Evolutionary conservation across 2,329 filamentous ascomycete species (phyloP), one percentile per base, ranked within the genome.

Genomic region (Trichophyton mentagrophytes): DNA sequence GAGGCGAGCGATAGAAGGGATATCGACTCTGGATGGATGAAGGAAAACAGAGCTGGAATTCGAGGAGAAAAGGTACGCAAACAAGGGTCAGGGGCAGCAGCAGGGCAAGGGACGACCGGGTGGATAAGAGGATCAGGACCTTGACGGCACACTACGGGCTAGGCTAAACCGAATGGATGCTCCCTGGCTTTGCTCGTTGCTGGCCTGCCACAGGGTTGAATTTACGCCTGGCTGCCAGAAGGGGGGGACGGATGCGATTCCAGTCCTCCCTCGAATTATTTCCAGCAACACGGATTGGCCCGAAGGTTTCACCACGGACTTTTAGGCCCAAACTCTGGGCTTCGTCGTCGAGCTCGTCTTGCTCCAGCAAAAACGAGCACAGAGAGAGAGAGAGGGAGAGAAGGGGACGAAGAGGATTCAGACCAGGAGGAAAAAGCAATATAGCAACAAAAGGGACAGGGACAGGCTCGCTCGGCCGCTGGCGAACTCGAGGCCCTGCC

Each of bases 211-310:
- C 40, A n/a, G 40, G 40, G 15, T 55, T 27, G 9, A 11, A 7
- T 9, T 33, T 55, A 13, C 8, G 51, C 30, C 51, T 27, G 27
- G 7, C 51, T 20, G 36, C 6, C 9, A 27, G 51, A 6, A 27
- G 25, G 25, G 27, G 27, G 27, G 51, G 11, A 27, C 9, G 33
- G 33, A 55, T 27, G 27, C 17, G 17, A 17, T 17, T 17, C 27
- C 30, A 20, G 27, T 25, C 17, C 46, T 27, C 46, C 46, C 20
- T 36, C 51, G 27, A 36, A 33, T 55, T 55, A 33, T 55, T 55
- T 55, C 46, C 46, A 51, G 46, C 46, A n/a, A 27, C 51, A 55
- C 51, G 51, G 51, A 55, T 55, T 55, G 51, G 51, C 51, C 51
- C 51, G 51, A 55, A 15, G 51, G 51, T 55, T 55, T 55, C 51